phyloP scores from a whole-genome alignment of 495 filamentous ascomycete genomes.

The Tricharina praecox region DNA sequence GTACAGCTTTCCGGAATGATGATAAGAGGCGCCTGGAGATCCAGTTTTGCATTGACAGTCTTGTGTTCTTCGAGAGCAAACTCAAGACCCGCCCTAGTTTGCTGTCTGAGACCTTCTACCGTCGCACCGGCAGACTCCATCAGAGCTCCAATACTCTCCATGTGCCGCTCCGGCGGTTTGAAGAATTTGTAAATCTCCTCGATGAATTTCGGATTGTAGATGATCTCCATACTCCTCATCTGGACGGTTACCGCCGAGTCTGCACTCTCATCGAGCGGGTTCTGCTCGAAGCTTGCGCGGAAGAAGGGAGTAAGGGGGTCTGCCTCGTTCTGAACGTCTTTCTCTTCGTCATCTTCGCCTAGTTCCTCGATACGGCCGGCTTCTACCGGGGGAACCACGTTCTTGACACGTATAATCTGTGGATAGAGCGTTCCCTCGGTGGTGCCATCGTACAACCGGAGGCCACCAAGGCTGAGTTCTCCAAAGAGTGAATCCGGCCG shows the following conservation, averaged over 20 bases:
- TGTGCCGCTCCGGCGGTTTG: slow-evolving; percentile 84
- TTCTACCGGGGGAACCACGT: slow-evolving; percentile 42
- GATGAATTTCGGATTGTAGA: slow-evolving; percentile 87
- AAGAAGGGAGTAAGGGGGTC: slow-evolving; percentile 65
- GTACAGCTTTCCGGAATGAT: slow-evolving; percentile 90
- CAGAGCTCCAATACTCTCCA: slow-evolving; percentile 91
- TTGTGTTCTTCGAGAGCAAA: slow-evolving; percentile 96
- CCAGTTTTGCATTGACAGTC: slow-evolving; percentile 87
- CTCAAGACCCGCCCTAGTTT: slow-evolving; percentile 86
- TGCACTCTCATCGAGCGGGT: slow-evolving; percentile 79
- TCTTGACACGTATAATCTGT: slow-evolving; percentile 89
- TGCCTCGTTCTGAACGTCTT: slow-evolving; percentile 25
- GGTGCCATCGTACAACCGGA: slow-evolving; percentile 90
- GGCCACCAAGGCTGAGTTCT: slow-evolving; percentile 74
- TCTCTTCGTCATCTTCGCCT: slow-evolving; percentile 30
- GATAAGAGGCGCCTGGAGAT: slow-evolving; percentile 87
- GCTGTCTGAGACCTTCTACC: slow-evolving; percentile 81
- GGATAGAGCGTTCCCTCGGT: slow-evolving; percentile 77
- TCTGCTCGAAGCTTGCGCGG: slow-evolving; percentile 78
- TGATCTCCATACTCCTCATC: slow-evolving; percentile 85
- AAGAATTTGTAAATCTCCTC: slow-evolving; percentile 86
- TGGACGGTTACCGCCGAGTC: slow-evolving; percentile 81
- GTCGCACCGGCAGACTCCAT: slow-evolving; percentile 91
- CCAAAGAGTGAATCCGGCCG: slow-evolving; percentile 76
- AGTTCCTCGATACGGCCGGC: slow-evolving; percentile 44